Conservation (phyloP, 2,329 filamentous ascomycete species). For the Aspergillus brasiliensis region DNA sequence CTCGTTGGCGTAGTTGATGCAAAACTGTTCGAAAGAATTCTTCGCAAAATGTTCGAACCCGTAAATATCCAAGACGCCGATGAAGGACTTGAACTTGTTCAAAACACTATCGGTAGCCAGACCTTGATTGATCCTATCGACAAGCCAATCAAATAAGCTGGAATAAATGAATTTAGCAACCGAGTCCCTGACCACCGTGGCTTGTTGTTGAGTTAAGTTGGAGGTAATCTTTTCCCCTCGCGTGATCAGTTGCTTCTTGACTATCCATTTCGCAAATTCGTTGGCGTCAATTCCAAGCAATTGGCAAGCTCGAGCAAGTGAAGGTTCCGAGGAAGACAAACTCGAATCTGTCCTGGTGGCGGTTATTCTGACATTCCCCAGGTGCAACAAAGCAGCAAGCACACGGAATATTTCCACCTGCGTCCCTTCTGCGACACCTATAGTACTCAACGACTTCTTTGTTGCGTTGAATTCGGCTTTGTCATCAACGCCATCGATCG, state of each 20-base stretch:
- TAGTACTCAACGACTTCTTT: slow-evolving; percentile 79
- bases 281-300: slow-evolving; percentile 84
- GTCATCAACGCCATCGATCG: slow-evolving; percentile 93
- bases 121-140: slow-evolving; percentile 92
- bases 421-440: slow-evolving; percentile 74
- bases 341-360: slow-evolving; percentile 86
- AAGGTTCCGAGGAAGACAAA: slow-evolving; percentile 76
- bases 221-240: slow-evolving; percentile 97
- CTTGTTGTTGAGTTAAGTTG: slow-evolving; percentile 90
- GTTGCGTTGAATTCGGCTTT: slow-evolving; percentile 91
- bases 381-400: slow-evolving; percentile 84
- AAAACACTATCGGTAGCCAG: slow-evolving; percentile 87
- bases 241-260: slow-evolving; percentile 97
- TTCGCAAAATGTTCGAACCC: slow-evolving; percentile 99
- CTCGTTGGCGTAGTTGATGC: slow-evolving; percentile 99
- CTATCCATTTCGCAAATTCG: slow-evolving; percentile 95
- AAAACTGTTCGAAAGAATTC: slow-evolving; percentile 99
- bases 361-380: slow-evolving; percentile 95
- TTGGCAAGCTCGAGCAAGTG: slow-evolving; percentile 75
- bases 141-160: slow-evolving; percentile 96
- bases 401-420: slow-evolving; percentile 88
- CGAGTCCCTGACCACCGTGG: slow-evolving; percentile 90
- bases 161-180: slow-evolving; percentile 99
- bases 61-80: slow-evolving; percentile 98
- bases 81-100: slow-evolving; percentile 81